phyloP scores from a whole-genome alignment of 306 rosid genomes.

The Ormosia emarginata region DNA sequence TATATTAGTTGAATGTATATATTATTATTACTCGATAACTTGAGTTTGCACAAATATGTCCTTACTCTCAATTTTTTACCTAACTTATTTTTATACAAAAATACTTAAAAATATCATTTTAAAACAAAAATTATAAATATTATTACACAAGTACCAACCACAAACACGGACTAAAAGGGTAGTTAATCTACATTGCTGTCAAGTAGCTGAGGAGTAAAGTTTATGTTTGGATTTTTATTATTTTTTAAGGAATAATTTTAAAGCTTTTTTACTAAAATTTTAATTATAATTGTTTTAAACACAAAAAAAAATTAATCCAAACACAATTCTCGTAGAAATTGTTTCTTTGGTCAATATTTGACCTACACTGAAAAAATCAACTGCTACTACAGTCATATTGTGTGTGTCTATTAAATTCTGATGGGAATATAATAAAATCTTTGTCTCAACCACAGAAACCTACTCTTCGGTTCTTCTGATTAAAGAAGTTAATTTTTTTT shows the following conservation, averaged over 20 bases:
- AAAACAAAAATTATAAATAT: too few relatives aligned
- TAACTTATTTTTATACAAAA: too few relatives aligned
- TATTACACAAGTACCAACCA: too few relatives aligned
- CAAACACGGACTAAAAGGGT: too few relatives aligned
- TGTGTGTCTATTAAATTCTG: background rate
- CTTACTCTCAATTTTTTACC: too few relatives aligned
- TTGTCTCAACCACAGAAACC: background rate
- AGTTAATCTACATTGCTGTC: background rate
- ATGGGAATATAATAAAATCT: background rate
- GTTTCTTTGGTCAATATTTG: background rate
- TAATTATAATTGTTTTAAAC: too few relatives aligned
- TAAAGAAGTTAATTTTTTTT: background rate
- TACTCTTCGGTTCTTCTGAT: background rate
- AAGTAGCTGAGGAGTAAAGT: background rate
- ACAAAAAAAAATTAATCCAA: too few relatives aligned
- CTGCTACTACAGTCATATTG: background rate
- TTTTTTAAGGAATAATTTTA: background rate
- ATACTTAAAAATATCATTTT: too few relatives aligned
- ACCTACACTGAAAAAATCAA: background rate
- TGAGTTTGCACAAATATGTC: too few relatives aligned
- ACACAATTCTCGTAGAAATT: background rate
- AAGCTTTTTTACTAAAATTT: too few relatives aligned
- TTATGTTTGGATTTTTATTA: background rate
- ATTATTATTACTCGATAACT: too few relatives aligned
- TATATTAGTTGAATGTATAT: too few relatives aligned